Base-by-base conservation (phyloP, 2,329 filamentous ascomycete species). In the Tympanopsis confertula region DNA sequence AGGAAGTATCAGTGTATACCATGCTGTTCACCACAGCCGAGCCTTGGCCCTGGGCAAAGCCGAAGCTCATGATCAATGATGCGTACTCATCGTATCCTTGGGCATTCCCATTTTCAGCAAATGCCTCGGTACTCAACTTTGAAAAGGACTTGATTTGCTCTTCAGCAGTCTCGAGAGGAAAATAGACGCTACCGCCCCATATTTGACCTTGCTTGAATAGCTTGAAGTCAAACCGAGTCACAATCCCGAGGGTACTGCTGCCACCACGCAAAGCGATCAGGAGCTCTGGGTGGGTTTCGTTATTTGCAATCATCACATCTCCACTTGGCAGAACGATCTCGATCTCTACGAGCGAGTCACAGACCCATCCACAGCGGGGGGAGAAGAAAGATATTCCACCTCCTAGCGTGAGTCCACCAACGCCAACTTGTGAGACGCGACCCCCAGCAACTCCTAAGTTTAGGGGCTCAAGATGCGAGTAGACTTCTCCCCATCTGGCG, bases 201-300 rank as follows among this genome's bases (percentile, higher is more conserved):
- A 28, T 28, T 10, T 10, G 24, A 28, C 24, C 24, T n/a, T 28
- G 24, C 24, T 28, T n/a, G n/a, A 28, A 28, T n/a, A n/a, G 10
- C 10, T n/a, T 10, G n/a, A 28, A 28, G n/a, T 33, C 30, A 15
- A 33, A 13, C 7, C 15, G 7, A 5, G 49, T 50, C n/a, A 52
- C 48, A 32, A 53, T 47, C 12, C 48, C 51, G 28, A 53, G 51
- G 36, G 50, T 50, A 20, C 42, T 45, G n/a, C 35, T 38, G 20
- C 50, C 50, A 35, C 51, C 51, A 17, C 50, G 49, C 10, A 53
- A 29, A 2, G 44, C 50, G 28, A 42, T 36, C 42, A 47, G 50
- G n/a, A 54, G 47, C 24, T 50, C 46, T 5, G 39, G 5, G 36
- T 38, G 12, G n/a, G n/a, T n/a, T 33, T 33, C 30, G 30, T 33